phyloP scores from a whole-genome alignment of 2,329 filamentous ascomycete genomes.

The Chaetothyriales sp. region DNA sequence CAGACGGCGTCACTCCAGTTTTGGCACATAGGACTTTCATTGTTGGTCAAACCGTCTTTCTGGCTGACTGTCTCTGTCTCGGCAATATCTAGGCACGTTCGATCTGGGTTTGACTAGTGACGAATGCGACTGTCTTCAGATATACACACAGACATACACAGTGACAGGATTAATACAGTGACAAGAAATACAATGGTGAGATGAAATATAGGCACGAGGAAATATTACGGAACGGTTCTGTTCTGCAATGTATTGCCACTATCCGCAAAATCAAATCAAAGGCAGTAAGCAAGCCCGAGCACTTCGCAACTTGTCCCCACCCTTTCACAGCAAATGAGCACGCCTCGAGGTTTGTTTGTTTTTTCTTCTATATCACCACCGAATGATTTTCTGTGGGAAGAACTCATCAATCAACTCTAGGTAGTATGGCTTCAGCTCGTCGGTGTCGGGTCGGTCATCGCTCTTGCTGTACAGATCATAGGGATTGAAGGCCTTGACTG shows the following conservation, averaged over 20 bases:
- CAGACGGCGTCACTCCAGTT: background rate
- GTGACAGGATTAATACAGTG: background rate
- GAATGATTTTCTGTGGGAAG: slow-evolving; percentile 52
- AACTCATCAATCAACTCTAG: slow-evolving; percentile 59
- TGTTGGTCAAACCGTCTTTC: background rate
- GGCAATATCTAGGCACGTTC: background rate
- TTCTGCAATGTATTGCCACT: background rate
- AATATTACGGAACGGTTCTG: no score
- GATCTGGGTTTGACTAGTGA: background rate
- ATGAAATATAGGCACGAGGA: background rate
- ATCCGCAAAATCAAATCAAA: background rate
- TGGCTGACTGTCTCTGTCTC: background rate
- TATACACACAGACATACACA: no score
- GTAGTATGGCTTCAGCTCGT: slow-evolving; percentile 67
- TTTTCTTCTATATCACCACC: slow-evolving; percentile 39
- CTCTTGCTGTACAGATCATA: slow-evolving; percentile 90
- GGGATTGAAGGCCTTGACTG: slow-evolving; percentile 75
- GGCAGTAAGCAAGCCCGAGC: slow-evolving; percentile 19
- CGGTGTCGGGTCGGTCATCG: slow-evolving; percentile 59
- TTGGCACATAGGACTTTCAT: background rate
- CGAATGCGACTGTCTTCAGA: background rate
- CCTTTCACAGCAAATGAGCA: background rate
- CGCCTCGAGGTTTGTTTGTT: background rate
- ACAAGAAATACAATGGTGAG: background rate
- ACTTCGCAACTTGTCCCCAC: slow-evolving; percentile 22